Conservation (phyloP, 495 filamentous ascomycete species). For the Penicillium canariense region DNA sequence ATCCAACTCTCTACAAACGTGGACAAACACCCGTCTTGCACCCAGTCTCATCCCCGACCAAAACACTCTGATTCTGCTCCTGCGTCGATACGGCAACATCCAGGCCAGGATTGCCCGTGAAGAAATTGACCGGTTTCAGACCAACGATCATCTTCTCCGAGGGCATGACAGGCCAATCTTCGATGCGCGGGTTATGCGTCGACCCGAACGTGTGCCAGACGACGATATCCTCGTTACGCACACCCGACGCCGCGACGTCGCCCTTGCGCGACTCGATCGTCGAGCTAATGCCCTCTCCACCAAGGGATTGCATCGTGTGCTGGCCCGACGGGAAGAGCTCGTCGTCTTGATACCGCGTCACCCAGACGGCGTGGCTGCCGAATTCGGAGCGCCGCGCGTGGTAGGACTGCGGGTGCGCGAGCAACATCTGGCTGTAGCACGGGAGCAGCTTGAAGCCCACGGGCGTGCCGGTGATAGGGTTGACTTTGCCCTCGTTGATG, state of each 20-base stretch:
- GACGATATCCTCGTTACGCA: conserved; percentile 50
- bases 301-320: conserved; percentile 80
- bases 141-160: conserved; percentile 40
- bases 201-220: conserved; percentile 57
- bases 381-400: conserved; percentile 78
- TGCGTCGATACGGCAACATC: conserved; percentile 36
- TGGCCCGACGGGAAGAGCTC: conserved; percentile 77
- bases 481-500: conserved; percentile 65
- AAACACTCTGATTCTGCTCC: conserved; percentile 29
- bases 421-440: conserved; percentile 71
- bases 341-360: conserved; percentile 70
- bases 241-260: conserved; percentile 27
- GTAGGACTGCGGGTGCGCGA: conserved; percentile 66
- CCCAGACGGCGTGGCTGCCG: conserved; percentile 72
- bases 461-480: conserved; percentile 68
- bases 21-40: not conserved
- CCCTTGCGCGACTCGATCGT: conserved; percentile 14
- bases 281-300: conserved; percentile 44
- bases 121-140: conserved; percentile 74
- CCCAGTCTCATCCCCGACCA: conserved; percentile 14
- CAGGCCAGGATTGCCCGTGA: conserved; percentile 62
- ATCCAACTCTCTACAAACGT: not conserved
- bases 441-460: conserved; percentile 77
- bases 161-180: conserved; percentile 68
- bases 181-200: conserved; percentile 57